These are phyloP conservation scores for Lasiosphaeria miniovina DNA, from an alignment of 495 filamentous ascomycete species.

Conservation along the genomic window DNA sequence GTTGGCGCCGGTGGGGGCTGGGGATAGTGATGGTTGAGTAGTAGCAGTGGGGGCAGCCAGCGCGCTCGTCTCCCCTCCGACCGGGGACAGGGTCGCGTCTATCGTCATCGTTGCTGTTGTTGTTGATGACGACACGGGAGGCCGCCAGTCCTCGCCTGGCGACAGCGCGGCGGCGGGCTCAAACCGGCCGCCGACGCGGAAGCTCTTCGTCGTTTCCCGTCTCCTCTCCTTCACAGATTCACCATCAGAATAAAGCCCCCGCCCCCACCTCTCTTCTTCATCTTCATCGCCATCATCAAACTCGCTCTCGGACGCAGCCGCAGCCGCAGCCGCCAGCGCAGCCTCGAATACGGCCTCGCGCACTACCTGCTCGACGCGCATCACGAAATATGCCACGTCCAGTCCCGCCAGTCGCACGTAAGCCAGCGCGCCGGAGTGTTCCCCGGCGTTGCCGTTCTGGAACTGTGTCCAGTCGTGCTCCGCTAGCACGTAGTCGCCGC, in stretches of 20 bases:
- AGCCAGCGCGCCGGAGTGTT: neutral
- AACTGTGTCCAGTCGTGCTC: constrained; percentile 12
- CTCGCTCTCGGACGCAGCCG: neutral
- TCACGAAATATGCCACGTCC: constrained; percentile 16
- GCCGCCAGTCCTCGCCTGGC: constrained; percentile 15
- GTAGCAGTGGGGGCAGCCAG: no score
- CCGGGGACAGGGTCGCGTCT: neutral
- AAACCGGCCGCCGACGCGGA: neutral
- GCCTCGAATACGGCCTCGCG: neutral
- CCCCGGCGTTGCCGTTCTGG: constrained; percentile 6
- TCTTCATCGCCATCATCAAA: neutral
- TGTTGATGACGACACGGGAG: neutral
- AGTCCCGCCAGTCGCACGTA: constrained; percentile 7
- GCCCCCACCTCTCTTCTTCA: neutral
- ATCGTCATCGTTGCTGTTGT: neutral
- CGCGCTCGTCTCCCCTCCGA: neutral
- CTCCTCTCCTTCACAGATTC: neutral
- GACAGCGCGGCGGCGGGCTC: constrained; percentile 1
- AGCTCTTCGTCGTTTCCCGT: neutral
- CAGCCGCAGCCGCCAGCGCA: neutral
- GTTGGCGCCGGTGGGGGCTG: neutral
- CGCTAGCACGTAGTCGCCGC: constrained; percentile 20
- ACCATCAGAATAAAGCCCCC: neutral
- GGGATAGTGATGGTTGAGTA: constrained; percentile 3
- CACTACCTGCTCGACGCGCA: constrained; percentile 9